A percentile compares a stretch with the other conserved stretches of the same genome.
phyloP scores from a whole-genome alignment of 2,329 filamentous ascomycete species.

The Aspergillus felis region DNA sequence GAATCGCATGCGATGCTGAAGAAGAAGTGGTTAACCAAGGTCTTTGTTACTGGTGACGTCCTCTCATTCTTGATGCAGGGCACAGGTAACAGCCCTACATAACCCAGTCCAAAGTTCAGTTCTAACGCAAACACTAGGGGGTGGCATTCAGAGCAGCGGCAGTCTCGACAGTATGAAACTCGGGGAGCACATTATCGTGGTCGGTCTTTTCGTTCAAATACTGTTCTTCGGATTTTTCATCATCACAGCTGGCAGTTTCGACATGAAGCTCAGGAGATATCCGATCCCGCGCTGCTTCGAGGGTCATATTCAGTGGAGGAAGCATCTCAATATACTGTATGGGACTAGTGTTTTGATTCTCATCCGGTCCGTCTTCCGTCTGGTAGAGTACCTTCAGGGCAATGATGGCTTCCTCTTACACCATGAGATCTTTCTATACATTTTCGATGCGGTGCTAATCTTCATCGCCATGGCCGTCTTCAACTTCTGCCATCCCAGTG shows the following conservation, averaged over 20 bases:
- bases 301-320: slow-evolving; percentile 3
- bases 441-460: slow-evolving; percentile 10
- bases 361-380: slow-evolving; percentile 16
- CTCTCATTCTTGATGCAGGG: slow-evolving; percentile 31
- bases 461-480: background rate
- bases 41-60: slow-evolving; percentile 33
- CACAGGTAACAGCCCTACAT: slow-evolving; percentile 13
- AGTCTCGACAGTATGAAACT: slow-evolving; percentile 6
- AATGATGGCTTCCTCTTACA: slow-evolving; percentile 13
- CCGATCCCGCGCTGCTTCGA: slow-evolving; percentile 2
- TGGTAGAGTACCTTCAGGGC: slow-evolving; percentile 18
- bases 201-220: slow-evolving; percentile 57
- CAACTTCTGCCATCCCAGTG: background rate
- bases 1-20: slow-evolving; percentile 31
- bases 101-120: background rate
- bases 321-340: slow-evolving; percentile 11
- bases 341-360: slow-evolving; percentile 15
- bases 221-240: slow-evolving; percentile 57
- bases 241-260: slow-evolving; percentile 14
- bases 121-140: slow-evolving; percentile 3
- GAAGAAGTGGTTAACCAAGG: slow-evolving; percentile 35
- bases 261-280: slow-evolving; percentile 5
- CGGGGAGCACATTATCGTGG: slow-evolving; percentile 46
- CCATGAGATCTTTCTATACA: slow-evolving; percentile 15
- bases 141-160: slow-evolving; percentile 12